These are phyloP conservation scores for Jacaranda mimosifolia DNA, from an alignment of 257 asterid species.

Conservation along the genomic window DNA sequence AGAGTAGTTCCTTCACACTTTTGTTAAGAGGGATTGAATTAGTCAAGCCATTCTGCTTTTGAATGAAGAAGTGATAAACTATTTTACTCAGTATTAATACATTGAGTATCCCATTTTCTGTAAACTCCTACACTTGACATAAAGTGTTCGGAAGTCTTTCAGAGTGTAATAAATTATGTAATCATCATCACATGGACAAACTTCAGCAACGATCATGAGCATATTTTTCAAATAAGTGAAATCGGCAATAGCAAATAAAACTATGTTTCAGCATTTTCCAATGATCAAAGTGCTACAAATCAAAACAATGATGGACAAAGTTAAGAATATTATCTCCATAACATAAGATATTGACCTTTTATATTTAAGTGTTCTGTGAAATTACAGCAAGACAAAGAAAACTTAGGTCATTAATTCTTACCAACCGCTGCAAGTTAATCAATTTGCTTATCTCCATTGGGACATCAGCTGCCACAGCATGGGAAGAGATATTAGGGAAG, in stretches of 20 bases:
- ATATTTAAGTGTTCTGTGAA: not conserved
- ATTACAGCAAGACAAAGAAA: not conserved
- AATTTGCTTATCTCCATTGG: constrained; percentile 83
- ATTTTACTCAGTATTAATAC: no score
- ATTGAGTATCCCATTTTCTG: not conserved
- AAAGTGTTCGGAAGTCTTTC: constrained; percentile 1
- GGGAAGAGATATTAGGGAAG: constrained; percentile 27
- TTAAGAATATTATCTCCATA: not conserved
- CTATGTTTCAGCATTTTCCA: constrained; percentile 2
- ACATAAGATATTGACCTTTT: not conserved
- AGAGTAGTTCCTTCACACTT: not conserved
- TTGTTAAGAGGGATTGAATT: not conserved
- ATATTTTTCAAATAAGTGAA: not conserved
- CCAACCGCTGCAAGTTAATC: constrained; percentile 92
- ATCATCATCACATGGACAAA: not conserved
- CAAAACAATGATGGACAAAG: constrained; percentile 7
- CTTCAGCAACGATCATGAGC: not conserved
- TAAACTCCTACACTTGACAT: not conserved
- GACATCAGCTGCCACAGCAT: constrained; percentile 72
- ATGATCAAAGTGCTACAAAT: not conserved
- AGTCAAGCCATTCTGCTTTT: not conserved
- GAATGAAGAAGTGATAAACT: not conserved
- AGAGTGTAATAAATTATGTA: not conserved
- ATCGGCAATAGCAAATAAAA: constrained; percentile 6
- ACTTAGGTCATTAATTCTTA: constrained; percentile 48